These are phyloP conservation scores for Scalesia atractyloides DNA, from an alignment of 129 eudicot species.

Conservation along the genomic window DNA sequence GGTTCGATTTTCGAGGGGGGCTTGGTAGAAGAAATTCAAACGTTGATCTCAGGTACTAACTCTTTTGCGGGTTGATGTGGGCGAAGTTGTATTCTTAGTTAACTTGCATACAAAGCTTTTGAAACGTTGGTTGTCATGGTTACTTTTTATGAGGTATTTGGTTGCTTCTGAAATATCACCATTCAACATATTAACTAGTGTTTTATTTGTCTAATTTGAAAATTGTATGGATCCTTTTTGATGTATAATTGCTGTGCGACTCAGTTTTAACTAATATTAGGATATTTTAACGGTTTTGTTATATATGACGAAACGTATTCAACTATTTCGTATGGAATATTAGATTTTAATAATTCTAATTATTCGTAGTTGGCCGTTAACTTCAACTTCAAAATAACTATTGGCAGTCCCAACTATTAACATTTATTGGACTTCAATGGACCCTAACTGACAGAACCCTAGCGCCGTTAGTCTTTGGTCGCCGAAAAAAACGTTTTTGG, in stretches of 20 bases:
- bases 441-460: too few relatives aligned
- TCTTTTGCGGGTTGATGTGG: not conserved
- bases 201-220: not conserved
- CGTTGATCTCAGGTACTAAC: not conserved
- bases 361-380: too few relatives aligned
- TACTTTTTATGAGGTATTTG: not conserved
- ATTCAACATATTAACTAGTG: not conserved
- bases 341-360: too few relatives aligned
- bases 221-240: not conserved
- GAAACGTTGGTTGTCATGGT: not conserved
- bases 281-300: too few relatives aligned
- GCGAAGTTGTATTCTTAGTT: not conserved
- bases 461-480: too few relatives aligned
- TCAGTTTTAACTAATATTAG: too few relatives aligned
- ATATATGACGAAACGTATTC: too few relatives aligned
- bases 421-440: too few relatives aligned
- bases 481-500: too few relatives aligned
- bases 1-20: not conserved
- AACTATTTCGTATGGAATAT: too few relatives aligned
- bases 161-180: not conserved
- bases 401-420: too few relatives aligned
- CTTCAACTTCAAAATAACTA: too few relatives aligned
- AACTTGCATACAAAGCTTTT: not conserved
- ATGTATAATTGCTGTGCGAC: not conserved
- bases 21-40: not conserved